These are phyloP conservation scores for Solanum corneliomulleri DNA, from an alignment of 257 asterid genomes.

Conservation along the genomic window DNA sequence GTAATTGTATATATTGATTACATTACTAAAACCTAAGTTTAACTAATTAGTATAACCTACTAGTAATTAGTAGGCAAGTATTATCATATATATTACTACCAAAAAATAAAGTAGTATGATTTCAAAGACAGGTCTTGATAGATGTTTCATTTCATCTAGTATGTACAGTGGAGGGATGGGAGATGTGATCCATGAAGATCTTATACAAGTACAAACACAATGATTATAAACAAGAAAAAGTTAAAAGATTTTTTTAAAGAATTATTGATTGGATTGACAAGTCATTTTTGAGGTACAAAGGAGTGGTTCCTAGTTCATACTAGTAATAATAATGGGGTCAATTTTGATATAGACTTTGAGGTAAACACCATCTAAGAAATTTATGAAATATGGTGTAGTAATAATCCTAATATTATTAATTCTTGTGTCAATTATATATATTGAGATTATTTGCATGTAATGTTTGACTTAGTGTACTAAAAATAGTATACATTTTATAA, in stretches of 20 bases:
- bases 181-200: not conserved
- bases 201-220: not conserved
- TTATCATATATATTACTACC: not conserved
- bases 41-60: not conserved
- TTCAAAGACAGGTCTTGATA: not conserved
- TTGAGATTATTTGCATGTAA: not conserved
- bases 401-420: not conserved
- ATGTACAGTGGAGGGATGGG: not conserved
- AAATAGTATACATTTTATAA: too few relatives aligned
- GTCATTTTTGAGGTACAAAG: constrained; percentile 2
- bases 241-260: not conserved
- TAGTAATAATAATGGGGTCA: not conserved
- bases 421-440: not conserved
- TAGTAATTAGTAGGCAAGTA: not conserved
- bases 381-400: too few relatives aligned
- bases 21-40: not conserved
- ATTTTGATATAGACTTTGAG: not conserved
- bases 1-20: too few relatives aligned
- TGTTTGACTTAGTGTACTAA: not conserved
- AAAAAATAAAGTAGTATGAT: not conserved
- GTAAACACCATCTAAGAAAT: not conserved
- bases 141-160: not conserved
- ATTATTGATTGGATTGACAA: constrained; percentile 6
- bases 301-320: not conserved
- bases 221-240: not conserved